Evolutionary conservation across 176 grass and related monocot species (phyloP).

Genomic region (Avena sativa): DNA sequence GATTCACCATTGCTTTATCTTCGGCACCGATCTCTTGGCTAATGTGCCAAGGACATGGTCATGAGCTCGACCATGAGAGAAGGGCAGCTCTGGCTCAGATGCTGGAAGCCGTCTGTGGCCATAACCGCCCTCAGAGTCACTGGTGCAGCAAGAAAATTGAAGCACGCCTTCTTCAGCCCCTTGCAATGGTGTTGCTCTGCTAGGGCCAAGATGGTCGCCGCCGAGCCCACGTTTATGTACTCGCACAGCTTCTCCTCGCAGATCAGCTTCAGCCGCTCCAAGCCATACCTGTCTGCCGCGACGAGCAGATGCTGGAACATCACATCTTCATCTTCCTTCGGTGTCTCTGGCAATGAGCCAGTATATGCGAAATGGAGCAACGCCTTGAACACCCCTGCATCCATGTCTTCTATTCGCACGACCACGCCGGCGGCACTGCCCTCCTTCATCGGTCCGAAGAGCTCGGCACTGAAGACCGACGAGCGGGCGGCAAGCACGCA

Average conservation of each 20-base stretch:
- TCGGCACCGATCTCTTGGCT: not conserved
- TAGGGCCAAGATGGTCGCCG: not conserved
- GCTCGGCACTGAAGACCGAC: not conserved
- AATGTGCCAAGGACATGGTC: not conserved
- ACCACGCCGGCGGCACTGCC: not conserved
- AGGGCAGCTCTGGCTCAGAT: not conserved
- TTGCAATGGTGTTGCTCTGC: not conserved
- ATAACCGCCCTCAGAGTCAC: not conserved
- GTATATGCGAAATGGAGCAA: not conserved
- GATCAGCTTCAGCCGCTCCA: not conserved
- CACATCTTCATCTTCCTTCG: not conserved
- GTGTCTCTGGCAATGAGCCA: not conserved
- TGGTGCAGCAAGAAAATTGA: not conserved
- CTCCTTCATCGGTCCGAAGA: not conserved
- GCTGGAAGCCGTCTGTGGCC: not conserved
- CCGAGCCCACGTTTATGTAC: not conserved
- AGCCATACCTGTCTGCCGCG: not conserved
- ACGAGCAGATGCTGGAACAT: not conserved
- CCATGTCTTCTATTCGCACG: not conserved
- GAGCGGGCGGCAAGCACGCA: not conserved
- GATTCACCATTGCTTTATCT: not conserved
- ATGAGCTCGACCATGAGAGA: not conserved
- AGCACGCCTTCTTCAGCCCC: conserved; percentile 9
- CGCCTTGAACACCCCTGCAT: not conserved
- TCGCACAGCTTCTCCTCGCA: not conserved